These are phyloP conservation scores for Trifolium subterraneum DNA, from an alignment of 306 rosid genomes.

Conservation along the genomic window DNA sequence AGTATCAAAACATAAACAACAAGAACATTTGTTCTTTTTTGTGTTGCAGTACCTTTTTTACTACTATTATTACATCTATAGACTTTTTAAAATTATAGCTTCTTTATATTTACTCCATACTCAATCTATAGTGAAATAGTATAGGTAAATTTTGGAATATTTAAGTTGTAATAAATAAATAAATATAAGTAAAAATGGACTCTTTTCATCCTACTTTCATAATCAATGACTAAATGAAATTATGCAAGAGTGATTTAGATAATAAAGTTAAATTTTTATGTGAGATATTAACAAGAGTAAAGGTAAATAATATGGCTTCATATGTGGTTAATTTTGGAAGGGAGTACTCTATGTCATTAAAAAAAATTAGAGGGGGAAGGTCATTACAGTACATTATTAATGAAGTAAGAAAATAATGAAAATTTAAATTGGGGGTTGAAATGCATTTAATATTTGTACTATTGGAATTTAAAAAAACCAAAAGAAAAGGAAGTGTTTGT, in stretches of 20 bases:
- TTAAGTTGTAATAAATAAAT: too few relatives aligned
- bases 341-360: background rate
- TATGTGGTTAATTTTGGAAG: too few relatives aligned
- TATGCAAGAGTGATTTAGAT: too few relatives aligned
- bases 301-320: too few relatives aligned
- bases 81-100: background rate
- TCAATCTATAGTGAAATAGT: too few relatives aligned
- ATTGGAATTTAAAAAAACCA: constrained; percentile 1
- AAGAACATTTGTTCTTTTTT: constrained; percentile 37
- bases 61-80: background rate
- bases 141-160: too few relatives aligned
- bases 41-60: constrained; percentile 1
- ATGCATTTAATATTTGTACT: constrained; percentile 38
- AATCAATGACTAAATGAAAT: too few relatives aligned
- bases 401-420: background rate
- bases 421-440: constrained; percentile 11
- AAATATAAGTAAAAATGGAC: too few relatives aligned
- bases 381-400: background rate
- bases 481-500: constrained; percentile 42
- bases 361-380: background rate
- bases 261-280: too few relatives aligned
- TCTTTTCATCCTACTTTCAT: too few relatives aligned
- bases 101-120: background rate
- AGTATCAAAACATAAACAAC: background rate
- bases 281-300: too few relatives aligned